Conservation (phyloP, 2,329 filamentous ascomycete genomes). For the Hypoxylon sp. region DNA sequence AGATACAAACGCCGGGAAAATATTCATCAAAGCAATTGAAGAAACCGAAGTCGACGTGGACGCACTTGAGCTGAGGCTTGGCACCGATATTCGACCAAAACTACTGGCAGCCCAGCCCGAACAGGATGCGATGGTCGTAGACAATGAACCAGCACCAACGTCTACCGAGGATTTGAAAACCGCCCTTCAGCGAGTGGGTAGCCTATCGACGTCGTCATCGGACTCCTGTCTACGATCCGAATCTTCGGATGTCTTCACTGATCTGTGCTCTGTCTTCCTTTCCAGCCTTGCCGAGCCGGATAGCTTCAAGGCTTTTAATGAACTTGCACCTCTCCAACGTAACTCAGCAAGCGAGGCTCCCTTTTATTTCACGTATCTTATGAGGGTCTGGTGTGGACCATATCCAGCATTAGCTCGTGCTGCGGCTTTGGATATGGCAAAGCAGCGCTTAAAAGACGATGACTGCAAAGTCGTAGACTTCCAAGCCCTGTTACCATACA, state of each 20-base stretch:
- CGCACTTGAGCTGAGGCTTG: slow-evolving; percentile 76
- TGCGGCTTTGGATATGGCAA: slow-evolving; percentile 72
- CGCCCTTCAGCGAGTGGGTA: slow-evolving; percentile 39
- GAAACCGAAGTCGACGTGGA: slow-evolving; percentile 77
- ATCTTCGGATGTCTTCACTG: slow-evolving; percentile 62
- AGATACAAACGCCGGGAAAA: slow-evolving; percentile 64
- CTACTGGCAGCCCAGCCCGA: slow-evolving; percentile 58
- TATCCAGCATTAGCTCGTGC: slow-evolving; percentile 74
- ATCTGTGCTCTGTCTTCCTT: slow-evolving; percentile 65
- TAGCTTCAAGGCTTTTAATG: slow-evolving; percentile 61
- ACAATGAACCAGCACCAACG: slow-evolving; percentile 27
- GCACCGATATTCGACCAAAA: slow-evolving; percentile 71
- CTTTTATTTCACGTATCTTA: slow-evolving; percentile 78
- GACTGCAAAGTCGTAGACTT: slow-evolving; percentile 67
- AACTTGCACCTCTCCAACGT: slow-evolving; percentile 62
- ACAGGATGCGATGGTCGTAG: slow-evolving; percentile 62
- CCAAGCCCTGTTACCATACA: slow-evolving; percentile 84
- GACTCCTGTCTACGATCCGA: slow-evolving; percentile 63
- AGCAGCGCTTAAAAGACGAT: slow-evolving; percentile 61
- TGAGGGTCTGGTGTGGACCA: slow-evolving; percentile 76
- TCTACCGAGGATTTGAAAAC: slow-evolving; percentile 40
- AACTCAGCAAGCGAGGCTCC: slow-evolving; percentile 65
- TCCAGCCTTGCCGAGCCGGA: slow-evolving; percentile 49
- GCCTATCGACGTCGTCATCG: slow-evolving; percentile 47
- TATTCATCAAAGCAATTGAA: slow-evolving; percentile 73